Evolutionary conservation across 2,329 filamentous ascomycete genomes (phyloP).

Genomic region (Phoma sp.): DNA sequence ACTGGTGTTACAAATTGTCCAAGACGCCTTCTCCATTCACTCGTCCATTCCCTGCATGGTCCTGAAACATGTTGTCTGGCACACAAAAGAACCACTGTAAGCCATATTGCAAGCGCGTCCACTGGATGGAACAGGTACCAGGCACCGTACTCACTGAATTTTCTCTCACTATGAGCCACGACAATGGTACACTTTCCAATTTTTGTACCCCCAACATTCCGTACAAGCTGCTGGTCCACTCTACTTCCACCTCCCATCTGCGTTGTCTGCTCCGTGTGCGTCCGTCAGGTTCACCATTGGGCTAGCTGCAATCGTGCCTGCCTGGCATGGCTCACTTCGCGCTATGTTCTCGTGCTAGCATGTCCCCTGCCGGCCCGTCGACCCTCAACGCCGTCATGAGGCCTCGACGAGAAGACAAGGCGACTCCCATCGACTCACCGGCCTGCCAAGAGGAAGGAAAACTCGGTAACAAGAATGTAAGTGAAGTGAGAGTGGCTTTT

Average conservation of each 20-base stretch:
- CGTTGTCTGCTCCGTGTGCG: background rate
- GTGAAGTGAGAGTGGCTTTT: slow-evolving; percentile 21
- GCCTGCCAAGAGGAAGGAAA: slow-evolving; percentile 32
- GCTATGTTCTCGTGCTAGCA: background rate
- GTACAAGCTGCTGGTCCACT: background rate
- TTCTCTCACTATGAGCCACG: no score
- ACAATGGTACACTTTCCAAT: background rate
- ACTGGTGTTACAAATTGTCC: no score
- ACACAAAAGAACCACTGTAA: no score
- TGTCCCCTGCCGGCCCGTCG: background rate
- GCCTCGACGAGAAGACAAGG: background rate
- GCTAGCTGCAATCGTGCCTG: background rate
- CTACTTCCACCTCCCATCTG: background rate
- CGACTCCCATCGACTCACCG: slow-evolving; percentile 3
- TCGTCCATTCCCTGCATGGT: no score
- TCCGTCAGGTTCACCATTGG: background rate
- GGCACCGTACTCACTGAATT: no score
- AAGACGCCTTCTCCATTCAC: no score
- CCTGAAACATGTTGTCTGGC: no score
- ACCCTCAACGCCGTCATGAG: background rate
- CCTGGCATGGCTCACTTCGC: slow-evolving; percentile 10
- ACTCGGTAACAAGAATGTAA: slow-evolving; percentile 18
- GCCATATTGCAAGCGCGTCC: no score
- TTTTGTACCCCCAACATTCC: background rate
- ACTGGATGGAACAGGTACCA: no score